A percentile compares a stretch with the other conserved stretches of the same genome.
These are phyloP conservation scores for Tephrocybe sp. DNA, from an alignment of 768 basidiomycete genomes.

Conservation along the genomic window DNA sequence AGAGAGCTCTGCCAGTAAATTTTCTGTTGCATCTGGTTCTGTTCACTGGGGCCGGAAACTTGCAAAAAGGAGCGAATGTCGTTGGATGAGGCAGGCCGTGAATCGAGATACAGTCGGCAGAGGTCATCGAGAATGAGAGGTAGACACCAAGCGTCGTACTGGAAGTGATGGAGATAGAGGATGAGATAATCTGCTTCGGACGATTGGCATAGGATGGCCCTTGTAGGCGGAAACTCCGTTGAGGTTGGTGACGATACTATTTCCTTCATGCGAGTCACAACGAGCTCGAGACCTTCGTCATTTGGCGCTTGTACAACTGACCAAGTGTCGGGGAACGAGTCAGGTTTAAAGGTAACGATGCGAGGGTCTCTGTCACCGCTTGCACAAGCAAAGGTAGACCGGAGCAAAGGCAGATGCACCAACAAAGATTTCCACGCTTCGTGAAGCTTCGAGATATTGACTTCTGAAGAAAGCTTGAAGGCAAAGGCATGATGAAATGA, in stretches of 20 bases:
- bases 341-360: constrained; percentile 25
- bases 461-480: constrained; percentile 29
- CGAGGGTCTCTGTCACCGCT: constrained; percentile 23
- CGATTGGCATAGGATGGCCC: constrained; percentile 24
- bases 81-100: constrained; percentile 19
- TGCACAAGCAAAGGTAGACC: constrained; percentile 41
- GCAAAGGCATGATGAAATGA: constrained; percentile 46
- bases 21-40: constrained; percentile 22
- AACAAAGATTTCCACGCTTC: constrained; percentile 38
- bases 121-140: constrained; percentile 40
- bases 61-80: constrained; percentile 29
- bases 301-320: constrained; percentile 17
- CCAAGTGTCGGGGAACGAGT: constrained; percentile 20
- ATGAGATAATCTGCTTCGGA: constrained; percentile 21
- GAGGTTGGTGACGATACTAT: constrained; percentile 24
- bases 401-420: constrained; percentile 35
- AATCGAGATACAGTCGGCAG: constrained; percentile 30
- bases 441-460: constrained; percentile 28
- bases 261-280: constrained; percentile 23
- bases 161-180: constrained; percentile 45
- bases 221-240: constrained; percentile 20
- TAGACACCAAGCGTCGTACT: constrained; percentile 51
- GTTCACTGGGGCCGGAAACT: constrained; percentile 19
- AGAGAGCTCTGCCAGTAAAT: constrained; percentile 38
- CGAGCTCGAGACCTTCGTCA: constrained; percentile 12